Evolutionary conservation across 208 protist genomes (phyloP), one percentile per base, ranked within the genome.

Genomic region (Crithidia bombi): DNA sequence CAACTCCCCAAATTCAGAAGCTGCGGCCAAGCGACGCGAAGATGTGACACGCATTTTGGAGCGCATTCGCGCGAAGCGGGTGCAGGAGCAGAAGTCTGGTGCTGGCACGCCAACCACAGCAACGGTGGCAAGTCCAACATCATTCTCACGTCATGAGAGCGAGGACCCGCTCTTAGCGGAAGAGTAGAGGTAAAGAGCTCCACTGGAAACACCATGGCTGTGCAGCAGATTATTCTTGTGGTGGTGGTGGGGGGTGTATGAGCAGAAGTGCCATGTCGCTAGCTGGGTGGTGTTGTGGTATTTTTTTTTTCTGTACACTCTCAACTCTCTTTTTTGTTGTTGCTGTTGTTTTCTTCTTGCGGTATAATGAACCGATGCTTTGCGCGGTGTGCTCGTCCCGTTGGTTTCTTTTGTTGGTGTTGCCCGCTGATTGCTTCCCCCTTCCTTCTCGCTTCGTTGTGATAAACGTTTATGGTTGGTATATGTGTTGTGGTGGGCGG

Each of bases 1-100:
- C 14, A 64, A 54, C n/a, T 28, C 43, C n/a, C 14, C 59, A 6
- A 9, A 46, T 30, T 36, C 66, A 19, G 75, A 62, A 6, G 74
- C 73, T 7, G 43, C 46, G 12, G 38, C 44, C 39, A 66, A 49
- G 41, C 76, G 81, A 11, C 74, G 77, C 33, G 81, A 82, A 32
- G 81, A 86, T 21, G 69, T 86, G 28, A 52, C 81, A 11, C 57
- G 56, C 9, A 86, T 86, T 65, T 43, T 86, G 23, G 78, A 82
- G 61, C 81, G 81, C 10, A 72, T 86, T 12, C 68, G 67, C 12
- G 39, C 59, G 1, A 79, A 82, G 59, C 78, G 79, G 21, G 75
- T 73, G 54, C 61, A 80, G 50, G 78, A 79, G 58, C 55, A 25
- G 28, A 11, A 7, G 11, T 46, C 47, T 19, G 63, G 44, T 3